A percentile compares a stretch with the other conserved stretches of the same genome.
phyloP scores from a whole-genome alignment of 176 grass and related monocot species.

The Zoysia pacifica region DNA sequence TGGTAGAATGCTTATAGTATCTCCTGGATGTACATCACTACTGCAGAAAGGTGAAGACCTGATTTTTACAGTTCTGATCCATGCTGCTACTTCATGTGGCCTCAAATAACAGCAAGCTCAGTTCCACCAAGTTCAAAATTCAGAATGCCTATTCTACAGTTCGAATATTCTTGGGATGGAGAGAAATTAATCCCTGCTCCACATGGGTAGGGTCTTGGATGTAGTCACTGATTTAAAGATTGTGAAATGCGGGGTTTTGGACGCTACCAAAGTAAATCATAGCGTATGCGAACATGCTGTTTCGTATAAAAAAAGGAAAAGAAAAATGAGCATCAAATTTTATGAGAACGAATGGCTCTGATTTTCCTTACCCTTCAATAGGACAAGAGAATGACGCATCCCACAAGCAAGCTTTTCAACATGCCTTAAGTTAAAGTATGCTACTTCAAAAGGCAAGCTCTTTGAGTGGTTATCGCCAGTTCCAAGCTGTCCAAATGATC shows the following conservation, averaged over 20 bases:
- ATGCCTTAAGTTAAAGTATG: conserved; percentile 59
- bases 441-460: conserved; percentile 63
- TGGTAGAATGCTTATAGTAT: background rate
- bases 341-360: background rate
- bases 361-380: conserved; percentile 64
- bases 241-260: background rate
- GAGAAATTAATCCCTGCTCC: background rate
- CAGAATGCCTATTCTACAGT: background rate
- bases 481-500: conserved; percentile 95
- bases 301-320: background rate
- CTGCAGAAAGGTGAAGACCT: background rate
- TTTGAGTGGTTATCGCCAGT: conserved; percentile 69
- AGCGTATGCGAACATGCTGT: background rate
- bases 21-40: background rate
- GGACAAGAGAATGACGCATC: conserved; percentile 88
- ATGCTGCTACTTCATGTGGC: background rate
- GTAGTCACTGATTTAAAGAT: background rate
- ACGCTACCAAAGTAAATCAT: background rate
- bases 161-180: background rate
- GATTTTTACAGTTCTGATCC: background rate
- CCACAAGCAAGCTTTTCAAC: conserved; percentile 83
- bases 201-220: background rate
- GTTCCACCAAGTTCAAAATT: background rate
- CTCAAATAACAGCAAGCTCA: conserved; percentile 4
- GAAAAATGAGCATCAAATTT: background rate